A percentile compares a stretch with the other conserved stretches of the same genome.
Evolutionary conservation across 768 basidiomycete species (phyloP).

Genomic region (Leccinellum albellum): DNA sequence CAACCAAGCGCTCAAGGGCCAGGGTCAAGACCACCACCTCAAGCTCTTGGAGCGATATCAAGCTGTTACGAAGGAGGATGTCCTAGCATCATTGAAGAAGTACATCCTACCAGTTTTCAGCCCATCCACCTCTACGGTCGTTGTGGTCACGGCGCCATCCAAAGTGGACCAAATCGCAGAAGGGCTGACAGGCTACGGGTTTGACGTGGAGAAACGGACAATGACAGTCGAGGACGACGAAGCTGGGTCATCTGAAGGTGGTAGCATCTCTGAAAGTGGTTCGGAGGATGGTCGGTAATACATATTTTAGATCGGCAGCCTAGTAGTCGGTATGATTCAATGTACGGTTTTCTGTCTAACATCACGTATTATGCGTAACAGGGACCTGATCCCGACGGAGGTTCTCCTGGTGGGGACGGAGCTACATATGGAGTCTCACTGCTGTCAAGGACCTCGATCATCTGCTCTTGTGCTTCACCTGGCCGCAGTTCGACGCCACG

Average conservation of each 20-base stretch:
- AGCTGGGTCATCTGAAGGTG: slow-evolving; percentile 34
- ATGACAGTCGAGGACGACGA: slow-evolving; percentile 59
- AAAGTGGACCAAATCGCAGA: slow-evolving; percentile 70
- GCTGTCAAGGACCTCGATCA: slow-evolving; percentile 56
- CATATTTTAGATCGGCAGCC: background rate
- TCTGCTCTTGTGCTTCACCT: slow-evolving; percentile 64
- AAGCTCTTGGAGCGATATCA: slow-evolving; percentile 78
- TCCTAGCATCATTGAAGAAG: slow-evolving; percentile 61
- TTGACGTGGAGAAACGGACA: slow-evolving; percentile 68
- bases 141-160: slow-evolving; percentile 78
- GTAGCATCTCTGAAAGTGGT: slow-evolving; percentile 32
- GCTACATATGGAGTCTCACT: slow-evolving; percentile 5
- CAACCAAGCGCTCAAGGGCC: slow-evolving; percentile 88
- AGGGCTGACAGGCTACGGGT: slow-evolving; percentile 66
- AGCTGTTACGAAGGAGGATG: slow-evolving; percentile 74
- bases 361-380: background rate
- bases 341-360: background rate
- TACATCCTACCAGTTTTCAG: slow-evolving; percentile 87
- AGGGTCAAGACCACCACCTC: slow-evolving; percentile 69
- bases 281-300: slow-evolving; percentile 17
- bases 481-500: slow-evolving; percentile 73
- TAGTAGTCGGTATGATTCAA: background rate
- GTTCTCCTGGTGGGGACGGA: background rate
- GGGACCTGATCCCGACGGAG: background rate
- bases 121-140: slow-evolving; percentile 67